These are phyloP conservation scores for Actinomucor elegans DNA, from an alignment of 371 early-diverging fungal species.

Conservation along the genomic window DNA sequence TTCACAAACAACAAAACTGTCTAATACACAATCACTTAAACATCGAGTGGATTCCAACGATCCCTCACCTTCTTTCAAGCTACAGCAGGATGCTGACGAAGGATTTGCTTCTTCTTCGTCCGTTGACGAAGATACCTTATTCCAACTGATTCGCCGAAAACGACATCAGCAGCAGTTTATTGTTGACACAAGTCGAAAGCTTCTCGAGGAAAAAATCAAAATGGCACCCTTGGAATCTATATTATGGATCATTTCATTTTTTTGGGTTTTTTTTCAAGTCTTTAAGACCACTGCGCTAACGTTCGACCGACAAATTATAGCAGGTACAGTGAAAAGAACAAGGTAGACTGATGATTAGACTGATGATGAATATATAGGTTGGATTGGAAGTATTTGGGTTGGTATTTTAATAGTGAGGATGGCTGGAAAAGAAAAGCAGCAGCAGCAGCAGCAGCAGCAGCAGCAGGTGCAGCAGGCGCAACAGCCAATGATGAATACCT, in stretches of 20 bases:
- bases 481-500: too few relatives aligned
- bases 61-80: too few relatives aligned
- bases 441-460: constrained; percentile 16
- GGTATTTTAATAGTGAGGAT: constrained; percentile 6
- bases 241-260: constrained; percentile 31
- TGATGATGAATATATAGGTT: constrained; percentile 3
- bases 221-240: constrained; percentile 28
- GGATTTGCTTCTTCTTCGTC: constrained; percentile 47
- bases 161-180: constrained; percentile 1
- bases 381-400: constrained; percentile 13
- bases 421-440: not conserved
- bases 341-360: too few relatives aligned
- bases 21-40: too few relatives aligned
- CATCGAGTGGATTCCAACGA: too few relatives aligned
- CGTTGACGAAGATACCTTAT: constrained; percentile 36
- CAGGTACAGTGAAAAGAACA: constrained; percentile 5
- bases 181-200: not conserved
- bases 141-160: constrained; percentile 36
- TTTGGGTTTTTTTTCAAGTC: constrained; percentile 26
- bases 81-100: constrained; percentile 37
- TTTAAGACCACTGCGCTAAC: not conserved
- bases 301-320: constrained; percentile 8
- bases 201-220: constrained; percentile 3
- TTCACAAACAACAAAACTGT: too few relatives aligned
- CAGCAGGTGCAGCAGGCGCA: constrained; percentile 23